Evolutionary conservation across 2,329 filamentous ascomycete species (phyloP).

Genomic region (Phialophora verrucosa): DNA sequence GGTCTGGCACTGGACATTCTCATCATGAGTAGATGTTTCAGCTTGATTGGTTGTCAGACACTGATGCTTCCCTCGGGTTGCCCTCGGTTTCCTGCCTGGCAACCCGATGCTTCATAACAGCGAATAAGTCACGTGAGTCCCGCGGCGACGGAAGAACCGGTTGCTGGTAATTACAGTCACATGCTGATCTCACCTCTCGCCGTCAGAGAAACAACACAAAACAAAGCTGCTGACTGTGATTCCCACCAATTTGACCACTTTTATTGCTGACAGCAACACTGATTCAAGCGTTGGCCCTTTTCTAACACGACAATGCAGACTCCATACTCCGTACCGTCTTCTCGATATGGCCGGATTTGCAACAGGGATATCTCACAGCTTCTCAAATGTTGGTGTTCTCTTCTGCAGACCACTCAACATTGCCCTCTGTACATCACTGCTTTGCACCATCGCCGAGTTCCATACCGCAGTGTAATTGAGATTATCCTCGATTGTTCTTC

Average conservation of each 20-base stretch:
- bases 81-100: constrained; percentile 7
- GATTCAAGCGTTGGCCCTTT: background rate
- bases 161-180: background rate
- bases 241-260: constrained; percentile 7
- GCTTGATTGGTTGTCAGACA: constrained; percentile 11
- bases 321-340: background rate
- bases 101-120: background rate
- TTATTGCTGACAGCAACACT: background rate
- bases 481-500: constrained; percentile 78
- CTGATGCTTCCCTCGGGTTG: background rate
- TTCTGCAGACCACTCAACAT: constrained; percentile 78
- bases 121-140: constrained; percentile 19
- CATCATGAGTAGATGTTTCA: constrained; percentile 1
- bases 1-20: constrained; percentile 5
- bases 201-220: constrained; percentile 23
- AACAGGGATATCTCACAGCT: constrained; percentile 61
- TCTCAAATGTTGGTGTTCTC: constrained; percentile 80
- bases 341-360: background rate
- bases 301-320: background rate
- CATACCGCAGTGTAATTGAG: constrained; percentile 84
- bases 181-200: background rate
- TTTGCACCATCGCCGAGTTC: constrained; percentile 85
- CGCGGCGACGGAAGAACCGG: constrained; percentile 17
- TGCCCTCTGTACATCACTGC: constrained; percentile 74
- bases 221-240: constrained; percentile 17